Evolutionary conservation across 2,329 filamentous ascomycete species (phyloP), one percentile per base, ranked within the genome.

Genomic region (Penicillium olsonii): DNA sequence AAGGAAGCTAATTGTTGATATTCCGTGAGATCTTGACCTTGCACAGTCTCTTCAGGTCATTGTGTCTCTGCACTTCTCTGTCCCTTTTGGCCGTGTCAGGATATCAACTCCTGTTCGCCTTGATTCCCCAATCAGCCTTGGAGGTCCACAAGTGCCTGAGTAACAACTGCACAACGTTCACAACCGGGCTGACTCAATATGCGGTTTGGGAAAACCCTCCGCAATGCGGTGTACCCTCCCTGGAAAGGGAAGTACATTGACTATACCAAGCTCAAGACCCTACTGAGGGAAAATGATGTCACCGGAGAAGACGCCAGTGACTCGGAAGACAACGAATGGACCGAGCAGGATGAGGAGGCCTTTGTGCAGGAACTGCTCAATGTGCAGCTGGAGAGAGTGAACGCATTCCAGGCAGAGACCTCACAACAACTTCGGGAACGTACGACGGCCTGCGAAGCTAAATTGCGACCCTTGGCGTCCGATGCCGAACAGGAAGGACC

Each of bases 321-420:
- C 43, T 85, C 87, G 18, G 78, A 83, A 45, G 78, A 77, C 43
- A 77, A 83, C 51, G 64, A 72, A 34, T 99, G 94, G 94, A 96
- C 92, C 20, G 91, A 95, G 64, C 85, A 92, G 39, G 94, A 99
- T 69, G 94, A 97, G 78, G 89, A 88, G 67, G 83, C 82, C 29
- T 99, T 99, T 73, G 94, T 92, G 67, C 90, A 96, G 68, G 92
- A 97, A 77, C 82, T 97, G 59, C 86, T 96, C 72, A 96, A 96
- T 67, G 85, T 88, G 22, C 90, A 99, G 76, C 81, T 99, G 57
- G 92, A 97, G 65, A 97, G 96, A 76, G 92, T 97, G 54, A 88
- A 92, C 67, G 76, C 82, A 45, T 97, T 97, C 74, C 94, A 97
- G 73, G 82, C 86, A 55, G 80, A 88, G 59, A 90, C 84, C n/a